Conservation (phyloP, 2,329 filamentous ascomycete species). For the Epichloe amarillans region DNA sequence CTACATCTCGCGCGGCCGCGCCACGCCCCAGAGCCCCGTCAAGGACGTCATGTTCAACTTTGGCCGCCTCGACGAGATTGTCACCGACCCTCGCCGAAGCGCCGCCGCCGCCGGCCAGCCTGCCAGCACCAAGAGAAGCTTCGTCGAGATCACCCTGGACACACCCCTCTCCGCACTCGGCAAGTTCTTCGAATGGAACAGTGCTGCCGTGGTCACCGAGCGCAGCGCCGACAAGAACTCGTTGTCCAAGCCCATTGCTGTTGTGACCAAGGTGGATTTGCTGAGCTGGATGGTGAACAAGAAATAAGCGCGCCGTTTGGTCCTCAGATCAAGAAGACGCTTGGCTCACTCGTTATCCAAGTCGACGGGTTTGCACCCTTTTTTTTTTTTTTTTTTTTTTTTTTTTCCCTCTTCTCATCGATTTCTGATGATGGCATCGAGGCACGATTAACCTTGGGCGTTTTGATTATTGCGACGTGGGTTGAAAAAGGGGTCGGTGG, state of each 20-base stretch:
- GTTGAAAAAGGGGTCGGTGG: background rate
- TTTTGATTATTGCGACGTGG: constrained; percentile 1
- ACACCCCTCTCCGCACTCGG: constrained; percentile 78
- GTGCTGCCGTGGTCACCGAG: constrained; percentile 87
- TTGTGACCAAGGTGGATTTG: constrained; percentile 94
- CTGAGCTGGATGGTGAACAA: constrained; percentile 79
- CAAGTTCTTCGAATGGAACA: constrained; percentile 97
- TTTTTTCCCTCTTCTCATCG: background rate
- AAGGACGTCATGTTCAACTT: constrained; percentile 96
- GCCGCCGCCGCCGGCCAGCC: constrained; percentile 24
- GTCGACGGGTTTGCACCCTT: background rate
- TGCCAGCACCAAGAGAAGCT: constrained; percentile 46
- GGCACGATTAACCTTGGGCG: background rate
- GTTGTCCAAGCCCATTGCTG: constrained; percentile 64
- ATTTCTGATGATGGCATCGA: background rate
- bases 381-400: background rate
- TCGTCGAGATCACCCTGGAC: constrained; percentile 87
- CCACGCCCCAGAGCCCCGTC: constrained; percentile 59
- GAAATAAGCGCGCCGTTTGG: constrained; percentile 12
- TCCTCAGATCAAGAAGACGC: background rate
- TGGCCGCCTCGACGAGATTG: constrained; percentile 69
- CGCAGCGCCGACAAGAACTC: constrained; percentile 40
- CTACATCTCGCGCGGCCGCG: constrained; percentile 75
- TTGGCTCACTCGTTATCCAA: background rate
- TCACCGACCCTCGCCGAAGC: constrained; percentile 70